phyloP scores from a whole-genome alignment of 2,329 filamentous ascomycete genomes.

The Neofusicoccum sp. region DNA sequence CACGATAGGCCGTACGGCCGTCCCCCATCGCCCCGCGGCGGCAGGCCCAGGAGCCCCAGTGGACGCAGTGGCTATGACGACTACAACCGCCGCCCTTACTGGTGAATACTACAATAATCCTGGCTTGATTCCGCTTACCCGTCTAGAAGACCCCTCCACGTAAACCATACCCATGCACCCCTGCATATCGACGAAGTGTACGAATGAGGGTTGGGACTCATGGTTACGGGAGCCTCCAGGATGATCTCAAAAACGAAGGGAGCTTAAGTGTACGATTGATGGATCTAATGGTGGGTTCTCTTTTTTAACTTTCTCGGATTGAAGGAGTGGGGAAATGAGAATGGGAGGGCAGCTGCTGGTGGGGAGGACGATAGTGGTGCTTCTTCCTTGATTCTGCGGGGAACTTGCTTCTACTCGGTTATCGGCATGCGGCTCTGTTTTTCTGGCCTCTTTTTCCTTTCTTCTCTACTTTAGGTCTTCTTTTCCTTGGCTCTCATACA shows the following conservation, averaged over 20 bases:
- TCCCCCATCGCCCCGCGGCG: slow-evolving; percentile 42
- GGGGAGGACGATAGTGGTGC: neutral
- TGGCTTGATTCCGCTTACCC: slow-evolving; percentile 14
- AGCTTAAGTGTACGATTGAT: slow-evolving; percentile 10
- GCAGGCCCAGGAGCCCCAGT: slow-evolving; percentile 50
- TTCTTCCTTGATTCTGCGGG: neutral
- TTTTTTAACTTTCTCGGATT: neutral
- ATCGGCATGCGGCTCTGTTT: neutral
- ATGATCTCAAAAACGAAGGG: slow-evolving; percentile 5
- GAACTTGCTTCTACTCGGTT: neutral
- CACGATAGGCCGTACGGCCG: slow-evolving; percentile 54
- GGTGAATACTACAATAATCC: slow-evolving; percentile 26
- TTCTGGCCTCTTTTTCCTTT: neutral
- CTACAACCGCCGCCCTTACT: slow-evolving; percentile 54
- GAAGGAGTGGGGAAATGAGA: neutral
- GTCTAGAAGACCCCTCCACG: slow-evolving; percentile 13
- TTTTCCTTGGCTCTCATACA: neutral
- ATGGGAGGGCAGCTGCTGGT: neutral
- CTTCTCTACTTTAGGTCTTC: neutral
- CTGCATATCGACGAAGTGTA: neutral
- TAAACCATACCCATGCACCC: slow-evolving; percentile 10
- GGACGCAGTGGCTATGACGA: slow-evolving; percentile 59
- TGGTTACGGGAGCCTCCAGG: slow-evolving; percentile 6
- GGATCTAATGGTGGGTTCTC: slow-evolving; percentile 13
- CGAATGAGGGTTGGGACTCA: neutral